phyloP scores from a whole-genome alignment of 257 asterid species.

The Solanum chmielewskii region DNA sequence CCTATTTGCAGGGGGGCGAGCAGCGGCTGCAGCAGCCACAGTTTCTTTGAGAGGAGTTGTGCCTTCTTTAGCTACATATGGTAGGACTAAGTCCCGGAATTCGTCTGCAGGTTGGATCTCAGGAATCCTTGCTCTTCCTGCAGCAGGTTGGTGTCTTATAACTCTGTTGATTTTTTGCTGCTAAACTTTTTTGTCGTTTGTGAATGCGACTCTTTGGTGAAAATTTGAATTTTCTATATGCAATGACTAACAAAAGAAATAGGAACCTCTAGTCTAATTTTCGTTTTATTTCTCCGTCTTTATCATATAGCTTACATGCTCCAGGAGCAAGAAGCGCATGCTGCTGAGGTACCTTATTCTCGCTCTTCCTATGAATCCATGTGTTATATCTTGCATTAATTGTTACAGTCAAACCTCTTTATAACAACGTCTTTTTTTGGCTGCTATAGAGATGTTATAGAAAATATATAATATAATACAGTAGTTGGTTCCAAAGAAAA shows the following conservation, averaged over 20 bases:
- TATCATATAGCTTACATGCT: conserved; percentile 63
- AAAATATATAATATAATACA: not conserved
- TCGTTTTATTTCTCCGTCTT: not conserved
- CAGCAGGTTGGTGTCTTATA: conserved; percentile 53
- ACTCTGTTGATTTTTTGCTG: not conserved
- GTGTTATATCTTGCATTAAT: not conserved
- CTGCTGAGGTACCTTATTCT: conserved; percentile 57
- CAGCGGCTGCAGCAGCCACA: conserved; percentile 64
- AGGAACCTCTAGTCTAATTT: not conserved
- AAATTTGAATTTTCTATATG: not conserved
- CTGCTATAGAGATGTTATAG: not conserved
- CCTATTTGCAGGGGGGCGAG: conserved; percentile 46
- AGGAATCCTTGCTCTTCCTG: conserved; percentile 67
- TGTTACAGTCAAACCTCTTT: not conserved
- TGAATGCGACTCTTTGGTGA: not conserved
- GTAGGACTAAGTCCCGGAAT: conserved; percentile 46
- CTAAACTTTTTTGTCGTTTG: not conserved
- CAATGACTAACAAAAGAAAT: not conserved
- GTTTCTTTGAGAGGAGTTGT: conserved; percentile 59
- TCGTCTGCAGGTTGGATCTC: conserved; percentile 58
- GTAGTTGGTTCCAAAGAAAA: not conserved
- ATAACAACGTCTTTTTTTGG: not conserved
- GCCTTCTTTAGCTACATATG: conserved; percentile 44
- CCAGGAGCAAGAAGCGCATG: conserved; percentile 79
- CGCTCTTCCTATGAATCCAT: not conserved